These are phyloP conservation scores for Phylloporus sp. DNA, from an alignment of 768 basidiomycete species.

Conservation along the genomic window DNA sequence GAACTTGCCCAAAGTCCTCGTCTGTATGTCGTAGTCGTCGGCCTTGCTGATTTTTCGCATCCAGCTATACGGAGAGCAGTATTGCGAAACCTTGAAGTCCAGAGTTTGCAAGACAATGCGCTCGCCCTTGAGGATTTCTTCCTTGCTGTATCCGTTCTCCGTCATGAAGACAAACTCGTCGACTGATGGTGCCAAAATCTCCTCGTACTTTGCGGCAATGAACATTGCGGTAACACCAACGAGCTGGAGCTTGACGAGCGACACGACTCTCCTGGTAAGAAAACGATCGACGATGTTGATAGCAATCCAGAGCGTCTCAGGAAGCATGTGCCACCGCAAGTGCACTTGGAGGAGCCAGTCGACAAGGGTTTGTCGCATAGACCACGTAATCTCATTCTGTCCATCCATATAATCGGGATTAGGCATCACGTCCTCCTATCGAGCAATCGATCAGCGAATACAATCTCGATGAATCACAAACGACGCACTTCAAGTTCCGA, in stretches of 20 bases:
- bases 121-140: slow-evolving; percentile 98
- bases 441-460: slow-evolving; percentile 20
- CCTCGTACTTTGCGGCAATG: slow-evolving; percentile 98
- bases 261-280: slow-evolving; percentile 83
- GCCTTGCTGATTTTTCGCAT: slow-evolving; percentile 98
- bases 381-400: slow-evolving; percentile 90
- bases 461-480: background rate
- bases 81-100: slow-evolving; percentile 92
- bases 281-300: slow-evolving; percentile 96
- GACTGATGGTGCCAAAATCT: slow-evolving; percentile 93
- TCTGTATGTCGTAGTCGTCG: slow-evolving; percentile 98
- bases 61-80: slow-evolving; percentile 99
- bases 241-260: slow-evolving; percentile 86
- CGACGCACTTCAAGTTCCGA: slow-evolving; percentile 76
- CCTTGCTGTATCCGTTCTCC: slow-evolving; percentile 87
- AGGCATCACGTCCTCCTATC: slow-evolving; percentile 82
- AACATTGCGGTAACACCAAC: slow-evolving; percentile 99
- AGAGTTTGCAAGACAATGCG: slow-evolving; percentile 93
- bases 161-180: slow-evolving; percentile 99
- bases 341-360: slow-evolving; percentile 99
- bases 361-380: slow-evolving; percentile 93
- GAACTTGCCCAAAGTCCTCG: slow-evolving; percentile 95
- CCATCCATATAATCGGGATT: slow-evolving; percentile 90
- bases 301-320: slow-evolving; percentile 98
- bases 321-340: slow-evolving; percentile 97